Evolutionary conservation across 345 rosid genomes (phyloP), one percentile per base, ranked within the genome.

Genomic region (Garcia nutans): DNA sequence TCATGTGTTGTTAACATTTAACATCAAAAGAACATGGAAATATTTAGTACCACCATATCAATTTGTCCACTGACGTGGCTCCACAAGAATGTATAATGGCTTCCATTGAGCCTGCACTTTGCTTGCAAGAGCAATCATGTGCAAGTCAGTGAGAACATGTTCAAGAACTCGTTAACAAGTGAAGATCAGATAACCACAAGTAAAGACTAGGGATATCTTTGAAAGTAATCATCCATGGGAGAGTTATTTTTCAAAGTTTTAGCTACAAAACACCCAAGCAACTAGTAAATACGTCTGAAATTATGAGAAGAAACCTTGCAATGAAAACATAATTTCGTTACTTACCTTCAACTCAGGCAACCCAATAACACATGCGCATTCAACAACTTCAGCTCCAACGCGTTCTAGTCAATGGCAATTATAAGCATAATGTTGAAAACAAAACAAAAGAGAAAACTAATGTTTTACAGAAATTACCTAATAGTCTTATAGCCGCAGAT

Each of bases 361-460:
- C 50, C 97, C 97, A 73, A 92, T 84, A 44, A 93, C 97, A 63
- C 92, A 91, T 66, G 89, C 96, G 65, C 94, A 91, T 75, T 89
- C 92, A 5, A 91, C 87, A 64, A 89, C 93, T 65, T 89, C 84
- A 31, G 89, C 91, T 64, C 87, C 92, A 16, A 82, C 85, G n/a
- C 93, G 93, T 69, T 92, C 97, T 91, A 50, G 6, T n/a, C 22
- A 66, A 1, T 65, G 69, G 26, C 28, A 41, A 19, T 19, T 65
- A 13, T 1, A 10, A 42, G 8, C 41, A 41, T 41, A 12, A 3
- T 49, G 54, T 49, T 49, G 54, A 49, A 9, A 3, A 63, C 3
- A 33, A 33, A 6, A 33, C 11, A 2, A 19, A 33, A 50, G 20
- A 65, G 22, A 63, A 31, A 63, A 15, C n/a, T 16, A 5, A 5